Conservation (phyloP, 164 flowering plant species). For the Buxus sempervirens region DNA sequence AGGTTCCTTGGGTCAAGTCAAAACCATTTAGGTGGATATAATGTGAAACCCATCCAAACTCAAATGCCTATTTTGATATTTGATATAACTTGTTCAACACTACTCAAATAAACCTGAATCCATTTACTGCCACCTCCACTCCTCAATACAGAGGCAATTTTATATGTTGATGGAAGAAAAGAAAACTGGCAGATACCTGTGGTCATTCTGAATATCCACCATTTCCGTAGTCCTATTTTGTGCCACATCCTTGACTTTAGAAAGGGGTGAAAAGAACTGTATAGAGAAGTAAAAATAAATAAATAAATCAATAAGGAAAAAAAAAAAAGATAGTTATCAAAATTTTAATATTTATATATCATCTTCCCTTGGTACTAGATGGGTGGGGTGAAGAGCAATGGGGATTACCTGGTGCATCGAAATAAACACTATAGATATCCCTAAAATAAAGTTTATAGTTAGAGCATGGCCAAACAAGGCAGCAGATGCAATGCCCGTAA, state of each 20-base stretch:
- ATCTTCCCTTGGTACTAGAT: too few relatives aligned
- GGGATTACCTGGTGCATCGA: constrained; percentile 96
- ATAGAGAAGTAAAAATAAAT: too few relatives aligned
- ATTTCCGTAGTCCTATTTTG: constrained; percentile 55
- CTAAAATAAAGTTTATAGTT: constrained; percentile 84
- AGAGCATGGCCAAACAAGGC: constrained; percentile 86
- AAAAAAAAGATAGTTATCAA: constrained; percentile 2
- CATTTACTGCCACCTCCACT: too few relatives aligned
- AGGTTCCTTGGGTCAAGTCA: too few relatives aligned
- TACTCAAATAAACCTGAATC: too few relatives aligned
- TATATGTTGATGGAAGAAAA: background rate
- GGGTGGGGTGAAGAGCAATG: too few relatives aligned
- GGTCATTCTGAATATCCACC: constrained; percentile 42
- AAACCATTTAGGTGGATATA: too few relatives aligned
- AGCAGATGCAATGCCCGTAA: constrained; percentile 97
- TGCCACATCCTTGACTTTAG: constrained; percentile 77
- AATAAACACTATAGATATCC: constrained; percentile 96
- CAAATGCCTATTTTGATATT: too few relatives aligned
- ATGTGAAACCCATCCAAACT: too few relatives aligned
- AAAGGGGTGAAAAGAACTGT: constrained; percentile 89
- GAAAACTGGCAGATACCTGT: constrained; percentile 37
- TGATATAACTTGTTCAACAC: too few relatives aligned
- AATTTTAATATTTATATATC: too few relatives aligned
- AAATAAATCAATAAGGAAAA: too few relatives aligned
- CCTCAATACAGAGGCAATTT: background rate